A percentile compares a stretch with the other conserved stretches of the same genome.
Evolutionary conservation across 1,284 basidiomycete genomes (phyloP).

Genomic region (Anthracocystis setariae): DNA sequence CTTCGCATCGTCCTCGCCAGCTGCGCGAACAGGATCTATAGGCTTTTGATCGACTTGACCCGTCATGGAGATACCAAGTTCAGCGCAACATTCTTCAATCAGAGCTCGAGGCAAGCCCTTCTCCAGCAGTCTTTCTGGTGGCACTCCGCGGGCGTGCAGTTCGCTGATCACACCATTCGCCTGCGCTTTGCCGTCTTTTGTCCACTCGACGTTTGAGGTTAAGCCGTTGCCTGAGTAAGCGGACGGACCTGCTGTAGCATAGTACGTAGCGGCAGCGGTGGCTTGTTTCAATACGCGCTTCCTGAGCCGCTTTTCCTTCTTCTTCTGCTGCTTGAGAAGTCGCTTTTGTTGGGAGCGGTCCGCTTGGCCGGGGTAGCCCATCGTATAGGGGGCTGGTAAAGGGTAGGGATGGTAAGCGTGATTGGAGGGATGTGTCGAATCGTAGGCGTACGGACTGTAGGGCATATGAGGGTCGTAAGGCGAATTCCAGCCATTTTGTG

Average conservation of each 20-base stretch:
- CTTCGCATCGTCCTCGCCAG: neutral
- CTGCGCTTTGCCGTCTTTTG: slow-evolving; percentile 27
- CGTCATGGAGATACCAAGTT: slow-evolving; percentile 15
- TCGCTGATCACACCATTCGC: slow-evolving; percentile 25
- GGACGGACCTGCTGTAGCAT: neutral
- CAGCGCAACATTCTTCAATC: slow-evolving; percentile 30
- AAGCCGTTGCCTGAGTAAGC: neutral
- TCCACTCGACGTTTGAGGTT: slow-evolving; percentile 9
- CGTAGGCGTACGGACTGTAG: slow-evolving; percentile 1
- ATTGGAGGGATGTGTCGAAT: neutral
- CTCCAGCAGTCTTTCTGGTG: slow-evolving; percentile 20
- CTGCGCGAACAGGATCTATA: neutral
- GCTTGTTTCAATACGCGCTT: slow-evolving; percentile 25
- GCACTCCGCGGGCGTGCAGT: slow-evolving; percentile 21
- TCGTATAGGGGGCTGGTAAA: slow-evolving; percentile 2
- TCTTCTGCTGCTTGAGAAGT: slow-evolving; percentile 30
- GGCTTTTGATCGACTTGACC: neutral
- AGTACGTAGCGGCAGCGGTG: slow-evolving; percentile 6
- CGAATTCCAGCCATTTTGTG: slow-evolving; percentile 2
- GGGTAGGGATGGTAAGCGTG: slow-evolving; percentile 8
- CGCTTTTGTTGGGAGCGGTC: slow-evolving; percentile 9
- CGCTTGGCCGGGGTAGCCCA: slow-evolving; percentile 8
- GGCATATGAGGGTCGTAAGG: slow-evolving; percentile 26
- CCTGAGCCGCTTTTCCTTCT: slow-evolving; percentile 25
- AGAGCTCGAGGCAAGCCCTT: slow-evolving; percentile 18